Conservation (phyloP, 768 basidiomycete genomes). For the Mycena olivaceomarginata region DNA sequence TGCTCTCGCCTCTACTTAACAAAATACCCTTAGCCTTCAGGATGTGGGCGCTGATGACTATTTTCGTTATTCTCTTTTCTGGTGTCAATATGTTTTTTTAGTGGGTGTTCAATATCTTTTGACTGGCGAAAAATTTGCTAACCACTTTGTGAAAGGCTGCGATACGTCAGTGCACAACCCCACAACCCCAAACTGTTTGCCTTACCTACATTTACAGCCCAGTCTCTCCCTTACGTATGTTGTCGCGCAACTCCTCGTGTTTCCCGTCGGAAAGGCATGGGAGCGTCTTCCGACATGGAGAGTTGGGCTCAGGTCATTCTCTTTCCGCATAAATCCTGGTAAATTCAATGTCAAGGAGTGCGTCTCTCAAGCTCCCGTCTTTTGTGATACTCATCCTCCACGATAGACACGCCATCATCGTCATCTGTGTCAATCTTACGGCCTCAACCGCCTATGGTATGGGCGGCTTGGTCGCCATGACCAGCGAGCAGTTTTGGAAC, state of each 20-base stretch:
- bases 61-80: constrained; percentile 26
- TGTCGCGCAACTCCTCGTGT: constrained; percentile 28
- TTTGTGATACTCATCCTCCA: neutral
- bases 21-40: constrained; percentile 13
- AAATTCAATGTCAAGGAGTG: constrained; percentile 27
- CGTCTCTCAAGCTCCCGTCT: neutral
- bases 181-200: neutral
- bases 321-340: constrained; percentile 33
- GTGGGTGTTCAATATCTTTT: neutral
- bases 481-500: constrained; percentile 19
- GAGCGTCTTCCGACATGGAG: constrained; percentile 35
- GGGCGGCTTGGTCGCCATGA: constrained; percentile 23
- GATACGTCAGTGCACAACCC: constrained; percentile 6
- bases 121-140: neutral
- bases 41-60: constrained; percentile 26
- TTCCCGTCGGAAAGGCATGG: constrained; percentile 23
- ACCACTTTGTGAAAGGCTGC: neutral
- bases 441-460: constrained; percentile 24
- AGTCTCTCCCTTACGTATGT: constrained; percentile 19
- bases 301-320: constrained; percentile 16
- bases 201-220: constrained; percentile 14
- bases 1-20: neutral
- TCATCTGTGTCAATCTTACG: constrained; percentile 28
- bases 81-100: constrained; percentile 29
- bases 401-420: constrained; percentile 24